phyloP scores from a whole-genome alignment of 202 grass and related monocot species.

The Carex arenaria region DNA sequence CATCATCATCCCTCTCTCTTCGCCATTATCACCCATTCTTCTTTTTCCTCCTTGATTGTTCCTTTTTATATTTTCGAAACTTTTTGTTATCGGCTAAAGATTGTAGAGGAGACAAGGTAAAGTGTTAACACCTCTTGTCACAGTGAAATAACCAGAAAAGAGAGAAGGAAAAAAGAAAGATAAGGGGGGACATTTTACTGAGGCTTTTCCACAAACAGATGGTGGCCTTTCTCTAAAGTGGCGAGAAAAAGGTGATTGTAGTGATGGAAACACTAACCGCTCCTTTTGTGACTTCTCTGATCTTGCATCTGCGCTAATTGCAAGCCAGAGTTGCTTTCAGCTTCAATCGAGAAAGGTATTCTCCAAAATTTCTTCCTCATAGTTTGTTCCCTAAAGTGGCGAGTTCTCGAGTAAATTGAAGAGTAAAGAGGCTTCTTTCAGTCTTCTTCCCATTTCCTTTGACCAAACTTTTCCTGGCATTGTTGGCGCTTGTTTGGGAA shows the following conservation, averaged over 20 bases:
- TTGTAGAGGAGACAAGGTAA: neutral
- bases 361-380: neutral
- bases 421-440: neutral
- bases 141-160: neutral
- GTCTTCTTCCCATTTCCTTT: conserved; percentile 2
- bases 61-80: neutral
- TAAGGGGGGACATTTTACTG: neutral
- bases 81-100: neutral
- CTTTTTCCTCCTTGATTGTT: neutral
- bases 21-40: neutral
- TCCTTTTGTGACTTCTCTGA: neutral
- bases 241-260: neutral
- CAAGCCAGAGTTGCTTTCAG: neutral
- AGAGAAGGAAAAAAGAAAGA: neutral
- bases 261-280: neutral
- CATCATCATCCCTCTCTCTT: neutral
- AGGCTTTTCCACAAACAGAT: conserved; percentile 18
- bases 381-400: conserved; percentile 10
- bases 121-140: neutral
- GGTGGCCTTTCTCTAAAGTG: neutral
- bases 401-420: conserved; percentile 6
- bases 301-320: neutral
- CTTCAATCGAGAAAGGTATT: conserved; percentile 14
- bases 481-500: conserved; percentile 1
- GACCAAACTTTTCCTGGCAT: conserved; percentile 2